Evolutionary conservation across 2,329 filamentous ascomycete species (phyloP), one percentile per base, ranked within the genome.

Genomic region (Ambrosiella xylebori): DNA sequence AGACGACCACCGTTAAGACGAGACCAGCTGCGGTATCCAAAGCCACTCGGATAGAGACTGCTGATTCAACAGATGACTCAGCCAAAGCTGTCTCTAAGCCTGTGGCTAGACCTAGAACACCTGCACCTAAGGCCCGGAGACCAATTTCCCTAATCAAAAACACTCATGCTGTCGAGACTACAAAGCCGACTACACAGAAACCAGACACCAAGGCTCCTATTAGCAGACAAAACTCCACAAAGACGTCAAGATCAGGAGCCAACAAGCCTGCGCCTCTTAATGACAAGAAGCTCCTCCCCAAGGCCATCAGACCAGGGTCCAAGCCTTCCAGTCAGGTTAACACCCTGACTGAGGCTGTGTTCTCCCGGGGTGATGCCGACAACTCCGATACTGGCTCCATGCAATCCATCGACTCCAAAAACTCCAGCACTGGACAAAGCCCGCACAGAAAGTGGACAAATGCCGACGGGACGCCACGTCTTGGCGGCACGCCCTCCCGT

Each of bases 401-500:
- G 5, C 51, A 44, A 19, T 54, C 57, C 15, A 38, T 37, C 12
- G 57, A 54, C 27, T 58, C 57, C n/a, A 54, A 54, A 17, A 58
- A 38, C 35, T 55, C 57, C 1, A 49, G 9, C 36, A 54, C 27
- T 41, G 15, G n/a, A 1, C 39, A 17, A 7, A 58, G 50, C 5
- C 57, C 57, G 8, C 51, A 41, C 2, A 58, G 55, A 36, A n/a
- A 52, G 12, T 40, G 51, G 4, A 41, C 57, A 11, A 52, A 49
- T 15, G 53, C 27, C 57, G 40, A 58, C 13, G 40, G 44, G 1
- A 58, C 57, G 5, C 63, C 37, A 62, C 64, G n/a, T 57, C n/a
- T 41, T 12, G 63, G 36, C 61, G 65, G n/a, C 59, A 59, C 52
- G 13, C 65, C 67, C 59, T 68, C 68, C 2, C 66, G 69, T 35